These are phyloP conservation scores for Hypoxylon sp. DNA, from an alignment of 2,329 filamentous ascomycete genomes.

Conservation along the genomic window DNA sequence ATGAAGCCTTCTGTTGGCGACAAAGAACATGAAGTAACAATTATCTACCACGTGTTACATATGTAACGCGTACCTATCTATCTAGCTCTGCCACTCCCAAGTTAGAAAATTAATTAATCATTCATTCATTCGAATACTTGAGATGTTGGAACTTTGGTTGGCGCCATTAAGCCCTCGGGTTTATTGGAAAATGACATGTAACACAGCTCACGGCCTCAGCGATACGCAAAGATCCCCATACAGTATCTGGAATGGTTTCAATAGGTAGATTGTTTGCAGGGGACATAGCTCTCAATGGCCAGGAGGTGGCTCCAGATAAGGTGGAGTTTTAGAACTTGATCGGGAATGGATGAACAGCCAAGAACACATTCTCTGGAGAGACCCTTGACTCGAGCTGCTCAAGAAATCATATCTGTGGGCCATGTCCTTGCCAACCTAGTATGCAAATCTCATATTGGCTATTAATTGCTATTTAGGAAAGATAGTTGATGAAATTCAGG, in stretches of 20 bases:
- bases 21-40: slow-evolving; percentile 16
- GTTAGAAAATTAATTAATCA: slow-evolving; percentile 12
- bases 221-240: slow-evolving; percentile 35
- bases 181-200: slow-evolving; percentile 19
- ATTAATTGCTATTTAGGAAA: slow-evolving; percentile 29
- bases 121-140: background rate
- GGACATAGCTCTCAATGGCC: slow-evolving; percentile 30
- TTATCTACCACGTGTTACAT: slow-evolving; percentile 16
- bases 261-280: slow-evolving; percentile 40
- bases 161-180: slow-evolving; percentile 17
- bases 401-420: slow-evolving; percentile 30
- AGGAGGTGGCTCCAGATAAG: slow-evolving; percentile 25
- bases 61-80: background rate
- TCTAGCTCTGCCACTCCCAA: slow-evolving; percentile 21
- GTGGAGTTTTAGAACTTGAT: slow-evolving; percentile 28
- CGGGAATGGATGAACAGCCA: slow-evolving; percentile 42
- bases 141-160: slow-evolving; percentile 28
- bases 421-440: slow-evolving; percentile 32
- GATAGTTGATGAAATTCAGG: slow-evolving; percentile 26
- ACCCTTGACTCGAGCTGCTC: slow-evolving; percentile 29
- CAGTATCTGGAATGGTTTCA: slow-evolving; percentile 30
- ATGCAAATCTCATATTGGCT: slow-evolving; percentile 36
- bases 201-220: slow-evolving; percentile 27
- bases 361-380: slow-evolving; percentile 40
- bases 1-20: slow-evolving; percentile 29